phyloP scores from a whole-genome alignment of 176 grass and related monocot genomes.

The Olyra latifolia region DNA sequence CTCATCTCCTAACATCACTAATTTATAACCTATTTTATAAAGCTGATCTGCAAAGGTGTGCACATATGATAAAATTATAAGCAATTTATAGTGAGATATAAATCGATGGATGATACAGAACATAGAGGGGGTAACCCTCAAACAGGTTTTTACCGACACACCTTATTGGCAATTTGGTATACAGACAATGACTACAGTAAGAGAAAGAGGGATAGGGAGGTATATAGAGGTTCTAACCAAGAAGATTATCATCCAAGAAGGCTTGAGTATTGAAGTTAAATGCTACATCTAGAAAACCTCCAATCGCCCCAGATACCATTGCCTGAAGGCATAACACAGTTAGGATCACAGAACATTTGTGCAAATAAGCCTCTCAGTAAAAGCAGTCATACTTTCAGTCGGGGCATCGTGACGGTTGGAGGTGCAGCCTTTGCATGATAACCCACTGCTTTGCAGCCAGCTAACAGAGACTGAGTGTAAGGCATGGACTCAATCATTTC shows the following conservation, averaged over 20 bases:
- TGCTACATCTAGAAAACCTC: conserved; percentile 95
- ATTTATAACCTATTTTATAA: conserved; percentile 70
- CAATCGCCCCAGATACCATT: conserved; percentile 92
- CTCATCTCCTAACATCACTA: conserved; percentile 95
- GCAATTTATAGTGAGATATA: background rate
- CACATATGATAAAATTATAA: conserved; percentile 5
- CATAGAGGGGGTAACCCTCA: background rate
- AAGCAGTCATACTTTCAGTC: conserved; percentile 68
- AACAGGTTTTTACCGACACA: background rate
- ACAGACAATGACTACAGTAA: background rate
- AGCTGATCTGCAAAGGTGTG: conserved; percentile 68
- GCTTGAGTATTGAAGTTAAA: conserved; percentile 98
- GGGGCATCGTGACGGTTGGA: conserved; percentile 91
- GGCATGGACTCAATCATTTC: conserved; percentile 78
- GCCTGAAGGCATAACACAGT: conserved; percentile 47
- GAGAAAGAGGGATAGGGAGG: background rate
- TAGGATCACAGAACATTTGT: background rate
- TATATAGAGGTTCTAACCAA: conserved; percentile 53
- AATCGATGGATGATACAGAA: background rate
- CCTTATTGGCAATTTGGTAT: conserved; percentile 8
- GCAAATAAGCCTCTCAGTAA: background rate
- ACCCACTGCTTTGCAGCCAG: conserved; percentile 59
- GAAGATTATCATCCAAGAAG: conserved; percentile 91
- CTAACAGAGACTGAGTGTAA: conserved; percentile 78
- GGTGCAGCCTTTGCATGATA: conserved; percentile 97